Percentiles rank a stretch among this genome's conserved stretches.
Conservation (phyloP, 768 basidiomycete genomes). For the Cyclocybe aegerita region DNA sequence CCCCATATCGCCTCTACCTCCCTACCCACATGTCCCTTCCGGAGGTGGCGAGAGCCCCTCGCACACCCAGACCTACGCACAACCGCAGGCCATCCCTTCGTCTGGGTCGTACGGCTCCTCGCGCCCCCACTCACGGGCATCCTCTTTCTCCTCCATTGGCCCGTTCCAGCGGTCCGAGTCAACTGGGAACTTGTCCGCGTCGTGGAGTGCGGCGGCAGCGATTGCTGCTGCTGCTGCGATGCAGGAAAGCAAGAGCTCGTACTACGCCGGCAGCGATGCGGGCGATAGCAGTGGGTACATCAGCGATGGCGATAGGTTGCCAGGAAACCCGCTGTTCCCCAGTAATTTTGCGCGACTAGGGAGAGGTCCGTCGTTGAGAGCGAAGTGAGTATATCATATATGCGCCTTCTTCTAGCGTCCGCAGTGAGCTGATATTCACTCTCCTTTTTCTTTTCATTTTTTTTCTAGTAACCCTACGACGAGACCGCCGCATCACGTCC, state of each 20-base stretch:
- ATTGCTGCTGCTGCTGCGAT: slow-evolving; percentile 16
- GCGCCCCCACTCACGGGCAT: slow-evolving; percentile 18
- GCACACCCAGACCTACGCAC: not conserved
- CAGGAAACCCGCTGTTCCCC: slow-evolving; percentile 81
- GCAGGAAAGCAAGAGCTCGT: slow-evolving; percentile 13
- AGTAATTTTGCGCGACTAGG: slow-evolving; percentile 49
- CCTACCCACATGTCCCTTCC: slow-evolving; percentile 16
- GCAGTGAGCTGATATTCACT: not conserved
- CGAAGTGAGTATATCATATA: slow-evolving; percentile 18
- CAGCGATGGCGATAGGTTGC: slow-evolving; percentile 53
- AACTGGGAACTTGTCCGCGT: slow-evolving; percentile 20
- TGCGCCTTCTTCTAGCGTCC: not conserved
- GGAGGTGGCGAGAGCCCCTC: slow-evolving; percentile 4
- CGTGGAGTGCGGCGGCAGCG: slow-evolving; percentile 19
- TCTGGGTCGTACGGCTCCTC: slow-evolving; percentile 5
- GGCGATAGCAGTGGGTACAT: slow-evolving; percentile 27
- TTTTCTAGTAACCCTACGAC: not conserved
- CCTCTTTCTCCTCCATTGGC: slow-evolving; percentile 26
- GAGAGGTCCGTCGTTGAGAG: slow-evolving; percentile 17
- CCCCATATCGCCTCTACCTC: slow-evolving; percentile 27
- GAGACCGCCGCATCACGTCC: not conserved
- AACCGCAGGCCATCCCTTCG: slow-evolving; percentile 7
- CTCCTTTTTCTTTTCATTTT: not conserved
- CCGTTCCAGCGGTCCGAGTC: slow-evolving; percentile 37
- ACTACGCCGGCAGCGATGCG: slow-evolving; percentile 21